Percentiles rank a stretch among this genome's conserved stretches.
phyloP scores from a whole-genome alignment of 2,329 filamentous ascomycete genomes.

The Cordyceps fumosorosea region DNA sequence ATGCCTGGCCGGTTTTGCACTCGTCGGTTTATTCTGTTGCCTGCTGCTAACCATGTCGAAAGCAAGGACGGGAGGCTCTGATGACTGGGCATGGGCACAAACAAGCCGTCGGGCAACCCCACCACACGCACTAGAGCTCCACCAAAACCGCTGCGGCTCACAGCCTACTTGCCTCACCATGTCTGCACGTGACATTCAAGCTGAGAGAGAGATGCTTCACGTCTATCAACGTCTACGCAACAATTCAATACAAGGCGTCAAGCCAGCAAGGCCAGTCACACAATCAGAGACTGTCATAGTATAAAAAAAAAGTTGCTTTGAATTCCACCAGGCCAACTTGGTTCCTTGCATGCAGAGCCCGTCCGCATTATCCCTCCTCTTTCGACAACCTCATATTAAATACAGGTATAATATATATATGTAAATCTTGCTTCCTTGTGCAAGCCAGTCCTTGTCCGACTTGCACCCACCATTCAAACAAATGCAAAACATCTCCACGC shows the following conservation, averaged over 20 bases:
- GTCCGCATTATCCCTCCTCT: constrained; percentile 5
- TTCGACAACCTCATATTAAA: constrained; percentile 3
- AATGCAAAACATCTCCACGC: not conserved
- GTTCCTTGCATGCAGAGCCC: constrained; percentile 2
- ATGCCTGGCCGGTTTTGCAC: not conserved
- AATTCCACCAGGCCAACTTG: not conserved
- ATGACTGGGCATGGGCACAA: not conserved
- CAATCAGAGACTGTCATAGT: not conserved
- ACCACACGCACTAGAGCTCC: constrained; percentile 2
- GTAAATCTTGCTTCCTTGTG: not conserved
- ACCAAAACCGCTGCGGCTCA: not conserved
- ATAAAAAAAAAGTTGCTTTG: not conserved
- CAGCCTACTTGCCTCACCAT: not conserved
- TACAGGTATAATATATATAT: constrained; percentile 5
- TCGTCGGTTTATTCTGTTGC: constrained; percentile 11
- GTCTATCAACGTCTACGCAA: too few species aligned
- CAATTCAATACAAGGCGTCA: not conserved
- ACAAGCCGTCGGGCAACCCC: not conserved
- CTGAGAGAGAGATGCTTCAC: not conserved
- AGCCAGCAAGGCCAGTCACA: not conserved
- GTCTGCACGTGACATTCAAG: constrained; percentile 1
- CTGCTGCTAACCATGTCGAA: not conserved
- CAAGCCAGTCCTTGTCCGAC: not conserved
- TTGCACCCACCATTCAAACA: not conserved
- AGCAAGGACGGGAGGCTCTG: not conserved